Base-by-base conservation (phyloP, 2,329 filamentous ascomycete species). In the Stagonosporopsis chrysanthemi region DNA sequence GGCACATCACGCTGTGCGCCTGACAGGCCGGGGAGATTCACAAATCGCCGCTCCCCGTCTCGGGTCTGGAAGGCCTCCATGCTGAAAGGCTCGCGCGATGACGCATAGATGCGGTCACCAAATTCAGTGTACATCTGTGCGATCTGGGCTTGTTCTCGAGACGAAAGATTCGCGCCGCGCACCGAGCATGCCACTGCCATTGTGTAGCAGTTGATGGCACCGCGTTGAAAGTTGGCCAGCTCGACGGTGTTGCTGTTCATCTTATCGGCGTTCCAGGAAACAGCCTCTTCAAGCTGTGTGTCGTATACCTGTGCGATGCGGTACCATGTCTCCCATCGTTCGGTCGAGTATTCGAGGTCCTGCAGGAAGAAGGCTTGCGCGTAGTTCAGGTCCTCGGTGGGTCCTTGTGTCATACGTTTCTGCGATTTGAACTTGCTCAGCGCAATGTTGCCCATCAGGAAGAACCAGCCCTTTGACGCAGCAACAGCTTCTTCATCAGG, bases 311-410 rank as follows among this genome's bases (percentile, higher is more conserved):
- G 92, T 0, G 89, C 92, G 23, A 96, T 83, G 12, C 91, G 86
- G 74, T 94, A 95, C 92, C 92, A 97, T 0, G 90, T 90, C 73
- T 96, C 90, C 92, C 92, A 97, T 53, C 88, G 87, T 38, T 92
- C 88, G 2, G 87, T 86, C 1, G 89, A 91, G 72, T 91, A 92
- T 65, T 96, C 91, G 1, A 97, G 77, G 71, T 96, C 92, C 63
- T 93, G 86, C 35, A 90, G 83, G 67, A 96, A 85, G 71, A 92
- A 95, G 0, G 87, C 89, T 42, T 90, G 87, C 3, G 91, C 92
- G 49, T 92, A 89, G 48, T 93, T 89, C 46, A 97, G 81, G 69
- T 96, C 92, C 65, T 94, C 91, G 0, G 90, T 94, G 14, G 91
- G 89, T 3, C 89, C 89, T 1, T 90, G 89, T 2, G 86, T 91